A percentile compares a stretch with the other conserved stretches of the same genome.
Conservation (phyloP, 164 flowering plant species). For the Platanus orientalis region DNA sequence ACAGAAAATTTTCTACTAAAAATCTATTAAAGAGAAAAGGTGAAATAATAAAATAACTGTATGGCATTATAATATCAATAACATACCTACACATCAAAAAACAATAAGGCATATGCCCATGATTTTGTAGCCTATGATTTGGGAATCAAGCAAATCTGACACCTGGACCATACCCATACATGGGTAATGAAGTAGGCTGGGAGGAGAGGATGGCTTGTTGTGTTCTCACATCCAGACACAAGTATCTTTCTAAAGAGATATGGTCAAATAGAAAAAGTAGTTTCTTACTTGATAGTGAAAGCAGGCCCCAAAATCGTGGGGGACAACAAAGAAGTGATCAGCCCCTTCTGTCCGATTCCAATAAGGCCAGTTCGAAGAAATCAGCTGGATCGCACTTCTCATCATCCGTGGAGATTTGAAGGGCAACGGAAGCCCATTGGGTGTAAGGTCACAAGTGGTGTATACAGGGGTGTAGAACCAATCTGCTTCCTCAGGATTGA, state of each 20-base stretch:
- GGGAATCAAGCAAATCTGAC: too few relatives aligned
- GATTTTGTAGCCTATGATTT: too few relatives aligned
- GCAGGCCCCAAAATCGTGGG: slow-evolving; percentile 96
- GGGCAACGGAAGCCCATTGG: slow-evolving; percentile 91
- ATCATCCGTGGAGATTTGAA: slow-evolving; percentile 96
- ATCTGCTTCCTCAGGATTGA: slow-evolving; percentile 94
- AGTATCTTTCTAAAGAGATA: not conserved
- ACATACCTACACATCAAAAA: too few relatives aligned
- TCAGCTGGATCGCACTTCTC: slow-evolving; percentile 94
- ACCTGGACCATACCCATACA: not conserved
- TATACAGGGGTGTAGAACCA: slow-evolving; percentile 98
- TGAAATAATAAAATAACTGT: too few relatives aligned
- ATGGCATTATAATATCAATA: too few relatives aligned
- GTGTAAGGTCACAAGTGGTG: slow-evolving; percentile 88
- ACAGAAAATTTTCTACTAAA: too few relatives aligned
- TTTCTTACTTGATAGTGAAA: slow-evolving; percentile 84
- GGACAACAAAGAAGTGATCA: slow-evolving; percentile 87
- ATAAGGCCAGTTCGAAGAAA: slow-evolving; percentile 92
- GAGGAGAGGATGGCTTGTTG: not conserved
- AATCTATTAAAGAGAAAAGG: too few relatives aligned
- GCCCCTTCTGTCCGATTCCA: slow-evolving; percentile 97
- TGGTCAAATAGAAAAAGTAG: not conserved
- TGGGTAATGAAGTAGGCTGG: not conserved
- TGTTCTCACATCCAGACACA: not conserved
- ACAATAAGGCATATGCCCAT: too few relatives aligned